A percentile compares a stretch with the other conserved stretches of the same genome.
phyloP scores from a whole-genome alignment of 495 filamentous ascomycete species.

The Penicillium goetzii region DNA sequence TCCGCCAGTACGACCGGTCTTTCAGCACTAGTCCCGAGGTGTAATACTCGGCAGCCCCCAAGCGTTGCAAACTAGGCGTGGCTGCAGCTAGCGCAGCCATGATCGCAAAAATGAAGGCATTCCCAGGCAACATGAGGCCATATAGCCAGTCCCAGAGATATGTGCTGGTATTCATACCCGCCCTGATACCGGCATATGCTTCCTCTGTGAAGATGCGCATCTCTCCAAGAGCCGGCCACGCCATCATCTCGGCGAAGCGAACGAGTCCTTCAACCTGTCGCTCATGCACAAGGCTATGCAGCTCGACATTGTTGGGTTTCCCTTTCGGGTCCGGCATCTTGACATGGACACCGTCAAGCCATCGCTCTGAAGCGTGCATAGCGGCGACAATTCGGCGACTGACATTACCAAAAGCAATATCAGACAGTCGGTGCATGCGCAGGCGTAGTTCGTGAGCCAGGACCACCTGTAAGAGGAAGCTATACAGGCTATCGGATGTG shows the following conservation, averaged over 20 bases:
- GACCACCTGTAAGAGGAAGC: background rate
- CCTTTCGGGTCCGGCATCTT: slow-evolving; percentile 4
- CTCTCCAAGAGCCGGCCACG: slow-evolving; percentile 14
- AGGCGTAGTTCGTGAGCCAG: background rate
- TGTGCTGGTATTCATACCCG: background rate
- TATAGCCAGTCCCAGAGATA: slow-evolving; percentile 19
- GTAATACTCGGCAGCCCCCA: slow-evolving; percentile 9
- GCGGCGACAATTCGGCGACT: background rate
- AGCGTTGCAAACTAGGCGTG: slow-evolving; percentile 6
- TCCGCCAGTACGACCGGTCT: slow-evolving; percentile 15
- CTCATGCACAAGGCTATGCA: slow-evolving; percentile 12
- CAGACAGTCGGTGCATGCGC: background rate
- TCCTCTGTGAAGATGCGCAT: slow-evolving; percentile 8
- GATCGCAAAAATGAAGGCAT: slow-evolving; percentile 8
- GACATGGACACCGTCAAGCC: slow-evolving; percentile 6
- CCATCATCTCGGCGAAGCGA: slow-evolving; percentile 13
- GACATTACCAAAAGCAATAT: slow-evolving; percentile 4
- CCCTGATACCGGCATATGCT: slow-evolving; percentile 5
- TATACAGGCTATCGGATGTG: background rate
- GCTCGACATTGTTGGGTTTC: background rate
- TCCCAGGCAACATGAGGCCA: slow-evolving; percentile 14
- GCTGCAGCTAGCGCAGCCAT: slow-evolving; percentile 11
- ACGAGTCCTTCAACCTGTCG: slow-evolving; percentile 14
- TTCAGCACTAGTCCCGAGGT: slow-evolving; percentile 9
- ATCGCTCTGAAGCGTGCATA: slow-evolving; percentile 7